Conservation (phyloP, 1,139 yeast genomes). For the Meyerozyma guilliermondii region DNA sequence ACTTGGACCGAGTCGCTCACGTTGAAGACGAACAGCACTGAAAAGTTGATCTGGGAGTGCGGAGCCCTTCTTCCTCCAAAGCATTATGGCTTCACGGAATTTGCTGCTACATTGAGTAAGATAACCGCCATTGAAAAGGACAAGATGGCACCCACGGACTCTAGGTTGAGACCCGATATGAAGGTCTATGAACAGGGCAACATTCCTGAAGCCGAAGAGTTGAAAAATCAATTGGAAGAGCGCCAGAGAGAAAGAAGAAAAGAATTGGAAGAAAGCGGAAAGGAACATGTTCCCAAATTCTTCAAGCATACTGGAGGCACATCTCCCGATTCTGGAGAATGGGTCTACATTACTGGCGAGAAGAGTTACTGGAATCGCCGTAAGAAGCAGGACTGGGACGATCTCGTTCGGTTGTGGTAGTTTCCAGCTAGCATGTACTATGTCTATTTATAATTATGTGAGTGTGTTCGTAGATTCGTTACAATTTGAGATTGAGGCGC, state of each 20-base stretch:
- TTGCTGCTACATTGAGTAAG: slow-evolving; percentile 77
- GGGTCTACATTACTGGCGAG: slow-evolving; percentile 58
- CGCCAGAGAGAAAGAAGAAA: slow-evolving; percentile 75
- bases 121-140: slow-evolving; percentile 66
- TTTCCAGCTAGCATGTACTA: neutral
- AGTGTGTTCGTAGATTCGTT: neutral
- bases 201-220: slow-evolving; percentile 61
- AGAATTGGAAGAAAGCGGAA: slow-evolving; percentile 42
- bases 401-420: slow-evolving; percentile 49
- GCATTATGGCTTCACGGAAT: slow-evolving; percentile 82
- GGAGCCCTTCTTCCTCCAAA: slow-evolving; percentile 58
- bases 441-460: neutral
- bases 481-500: slow-evolving; percentile 2
- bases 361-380: slow-evolving; percentile 81
- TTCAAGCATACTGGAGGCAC: slow-evolving; percentile 46
- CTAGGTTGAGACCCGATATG: slow-evolving; percentile 86
- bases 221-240: slow-evolving; percentile 70
- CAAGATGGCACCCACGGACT: slow-evolving; percentile 75
- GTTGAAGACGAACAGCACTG: slow-evolving; percentile 36
- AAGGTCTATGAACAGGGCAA: slow-evolving; percentile 65
- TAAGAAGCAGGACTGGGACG: slow-evolving; percentile 55
- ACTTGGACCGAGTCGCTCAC: slow-evolving; percentile 70
- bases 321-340: slow-evolving; percentile 42
- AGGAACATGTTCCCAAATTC: slow-evolving; percentile 53
- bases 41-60: slow-evolving; percentile 57